phyloP scores from a whole-genome alignment of 2,329 filamentous ascomycete genomes.

The Sphaerulina vaccinii region DNA sequence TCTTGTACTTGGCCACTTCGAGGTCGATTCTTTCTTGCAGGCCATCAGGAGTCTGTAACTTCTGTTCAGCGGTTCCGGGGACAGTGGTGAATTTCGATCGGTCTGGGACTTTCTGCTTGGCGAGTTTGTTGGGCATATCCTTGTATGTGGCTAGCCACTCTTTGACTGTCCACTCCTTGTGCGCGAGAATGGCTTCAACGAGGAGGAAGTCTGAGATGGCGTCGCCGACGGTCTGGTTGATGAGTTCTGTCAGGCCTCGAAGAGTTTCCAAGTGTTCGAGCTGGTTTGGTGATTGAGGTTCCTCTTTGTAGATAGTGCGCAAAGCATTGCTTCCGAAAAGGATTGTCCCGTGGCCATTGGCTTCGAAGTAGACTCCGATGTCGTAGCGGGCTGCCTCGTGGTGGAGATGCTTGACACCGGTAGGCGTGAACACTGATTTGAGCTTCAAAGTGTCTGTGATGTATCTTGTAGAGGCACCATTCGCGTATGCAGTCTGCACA shows the following conservation, averaged over 20 bases:
- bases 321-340: constrained; percentile 86
- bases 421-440: constrained; percentile 88
- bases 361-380: constrained; percentile 96
- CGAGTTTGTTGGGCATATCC: constrained; percentile 92
- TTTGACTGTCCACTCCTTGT: constrained; percentile 85
- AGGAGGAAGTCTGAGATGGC: constrained; percentile 94
- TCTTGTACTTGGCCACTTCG: constrained; percentile 84
- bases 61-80: constrained; percentile 74
- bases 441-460: constrained; percentile 84
- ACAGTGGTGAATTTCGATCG: constrained; percentile 88
- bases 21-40: constrained; percentile 84
- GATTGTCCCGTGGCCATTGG: constrained; percentile 95
- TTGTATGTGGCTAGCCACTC: constrained; percentile 91
- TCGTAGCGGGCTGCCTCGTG: constrained; percentile 95
- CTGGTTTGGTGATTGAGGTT: constrained; percentile 88
- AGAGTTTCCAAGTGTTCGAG: constrained; percentile 85
- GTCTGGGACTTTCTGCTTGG: constrained; percentile 84
- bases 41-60: constrained; percentile 73
- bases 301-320: constrained; percentile 71
- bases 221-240: constrained; percentile 98
- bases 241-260: constrained; percentile 78
- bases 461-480: constrained; percentile 90
- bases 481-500: constrained; percentile 96
- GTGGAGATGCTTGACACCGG: constrained; percentile 95
- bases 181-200: constrained; percentile 91